Percentiles rank a stretch among this genome's conserved stretches.
Evolutionary conservation across 2,329 filamentous ascomycete genomes (phyloP).

Genomic region (Aspergillus neoniger): DNA sequence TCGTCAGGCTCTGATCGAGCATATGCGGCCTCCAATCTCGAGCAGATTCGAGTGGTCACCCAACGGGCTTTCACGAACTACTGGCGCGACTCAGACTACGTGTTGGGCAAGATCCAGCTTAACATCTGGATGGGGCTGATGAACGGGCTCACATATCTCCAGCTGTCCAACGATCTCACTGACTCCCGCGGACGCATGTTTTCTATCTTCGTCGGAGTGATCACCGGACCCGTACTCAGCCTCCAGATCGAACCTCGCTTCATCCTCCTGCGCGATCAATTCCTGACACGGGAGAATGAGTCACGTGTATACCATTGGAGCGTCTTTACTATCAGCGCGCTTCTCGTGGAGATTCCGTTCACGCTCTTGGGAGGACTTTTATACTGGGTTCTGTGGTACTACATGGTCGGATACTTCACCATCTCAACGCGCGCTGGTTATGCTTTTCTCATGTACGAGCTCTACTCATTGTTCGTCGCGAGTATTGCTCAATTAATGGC

Average conservation of each 20-base stretch:
- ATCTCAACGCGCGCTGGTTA: constrained; percentile 69
- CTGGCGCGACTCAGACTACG: constrained; percentile 20
- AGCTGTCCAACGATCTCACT: not conserved
- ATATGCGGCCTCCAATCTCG: constrained; percentile 40
- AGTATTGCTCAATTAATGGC: constrained; percentile 70
- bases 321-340: constrained; percentile 11
- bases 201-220: constrained; percentile 9
- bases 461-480: constrained; percentile 64
- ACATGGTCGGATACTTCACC: constrained; percentile 69
- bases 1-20: not conserved
- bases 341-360: constrained; percentile 17
- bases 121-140: constrained; percentile 13
- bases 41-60: constrained; percentile 64
- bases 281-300: constrained; percentile 15
- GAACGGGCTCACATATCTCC: constrained; percentile 13
- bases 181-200: constrained; percentile 8
- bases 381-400: constrained; percentile 81
- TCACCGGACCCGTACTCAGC: constrained; percentile 6
- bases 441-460: constrained; percentile 79
- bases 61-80: constrained; percentile 17
- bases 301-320: constrained; percentile 17
- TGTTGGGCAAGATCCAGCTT: constrained; percentile 9
- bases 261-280: constrained; percentile 15
- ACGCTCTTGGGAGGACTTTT: constrained; percentile 68
- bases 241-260: constrained; percentile 20